Evolutionary conservation across 148 eudicot species (phyloP).

Genomic region (Nepenthes gracilis): DNA sequence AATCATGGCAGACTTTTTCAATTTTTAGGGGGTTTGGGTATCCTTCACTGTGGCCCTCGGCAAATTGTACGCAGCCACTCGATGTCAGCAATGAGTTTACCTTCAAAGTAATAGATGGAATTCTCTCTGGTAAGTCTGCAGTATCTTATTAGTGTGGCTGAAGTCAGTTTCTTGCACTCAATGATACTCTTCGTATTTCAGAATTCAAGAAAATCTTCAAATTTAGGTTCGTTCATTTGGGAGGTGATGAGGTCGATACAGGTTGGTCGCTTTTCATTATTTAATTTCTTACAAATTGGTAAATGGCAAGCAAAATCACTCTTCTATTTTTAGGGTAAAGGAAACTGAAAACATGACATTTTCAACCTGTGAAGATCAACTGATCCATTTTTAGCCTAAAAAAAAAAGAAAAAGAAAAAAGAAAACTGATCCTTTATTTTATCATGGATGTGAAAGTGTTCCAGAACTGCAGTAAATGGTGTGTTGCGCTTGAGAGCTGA

Average conservation of each 20-base stretch:
- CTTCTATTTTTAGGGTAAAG: background rate
- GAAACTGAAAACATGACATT: too few species aligned
- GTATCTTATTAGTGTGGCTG: background rate
- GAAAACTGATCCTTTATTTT: too few species aligned
- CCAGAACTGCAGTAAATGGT: too few species aligned
- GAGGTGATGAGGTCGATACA: constrained; percentile 95
- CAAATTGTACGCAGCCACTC: constrained; percentile 68
- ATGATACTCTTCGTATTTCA: constrained; percentile 25
- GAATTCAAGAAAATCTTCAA: constrained; percentile 90
- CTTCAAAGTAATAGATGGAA: constrained; percentile 72
- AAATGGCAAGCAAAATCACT: too few species aligned
- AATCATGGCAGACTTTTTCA: background rate
- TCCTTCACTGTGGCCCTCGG: constrained; percentile 78
- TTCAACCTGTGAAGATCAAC: too few species aligned
- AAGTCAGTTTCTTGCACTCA: background rate
- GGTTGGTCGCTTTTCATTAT: constrained; percentile 29
- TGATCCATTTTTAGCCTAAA: background rate
- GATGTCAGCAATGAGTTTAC: constrained; percentile 94
- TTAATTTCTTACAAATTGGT: background rate
- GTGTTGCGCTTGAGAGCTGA: too few species aligned
- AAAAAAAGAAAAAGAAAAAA: too few species aligned
- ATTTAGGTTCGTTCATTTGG: constrained; percentile 72
- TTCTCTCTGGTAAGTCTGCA: constrained; percentile 57
- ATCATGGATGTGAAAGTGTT: too few species aligned
- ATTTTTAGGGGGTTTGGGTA: constrained; percentile 66